A percentile compares a stretch with the other conserved stretches of the same genome.
These are phyloP conservation scores for Yamadazyma membranifaciens DNA, from an alignment of 1,139 yeast species.

Conservation along the genomic window DNA sequence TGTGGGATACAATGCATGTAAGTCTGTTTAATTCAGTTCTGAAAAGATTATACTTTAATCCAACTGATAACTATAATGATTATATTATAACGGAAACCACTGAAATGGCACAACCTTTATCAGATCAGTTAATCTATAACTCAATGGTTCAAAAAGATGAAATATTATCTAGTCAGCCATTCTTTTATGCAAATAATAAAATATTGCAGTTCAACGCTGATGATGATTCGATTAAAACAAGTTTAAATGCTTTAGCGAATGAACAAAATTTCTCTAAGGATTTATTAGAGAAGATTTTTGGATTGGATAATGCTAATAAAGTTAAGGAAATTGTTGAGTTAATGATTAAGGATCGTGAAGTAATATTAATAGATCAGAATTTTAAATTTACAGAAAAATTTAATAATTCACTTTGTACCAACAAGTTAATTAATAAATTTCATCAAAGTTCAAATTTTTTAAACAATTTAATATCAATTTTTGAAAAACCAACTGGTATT, in stretches of 20 bases:
- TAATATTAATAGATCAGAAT: constrained; percentile 49
- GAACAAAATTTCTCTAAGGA: constrained; percentile 45
- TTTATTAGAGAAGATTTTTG: constrained; percentile 42
- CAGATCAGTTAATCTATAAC: constrained; percentile 39
- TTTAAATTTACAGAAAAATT: constrained; percentile 62
- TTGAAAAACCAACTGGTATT: constrained; percentile 39
- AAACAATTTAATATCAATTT: constrained; percentile 34
- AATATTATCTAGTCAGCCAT: constrained; percentile 34
- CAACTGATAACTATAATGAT: constrained; percentile 26
- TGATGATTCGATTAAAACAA: constrained; percentile 17
- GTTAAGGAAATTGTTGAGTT: constrained; percentile 51
- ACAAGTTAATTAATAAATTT: constrained; percentile 39
- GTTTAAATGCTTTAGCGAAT: constrained; percentile 57
- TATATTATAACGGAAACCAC: constrained; percentile 24
- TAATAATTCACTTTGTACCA: constrained; percentile 35
- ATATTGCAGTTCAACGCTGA: constrained; percentile 7
- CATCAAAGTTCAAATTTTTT: constrained; percentile 46
- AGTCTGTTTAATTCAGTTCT: constrained; percentile 26
- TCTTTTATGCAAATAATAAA: constrained; percentile 20
- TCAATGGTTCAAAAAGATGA: constrained; percentile 60
- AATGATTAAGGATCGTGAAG: constrained; percentile 53
- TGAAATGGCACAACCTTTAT: constrained; percentile 26
- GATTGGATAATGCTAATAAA: constrained; percentile 36
- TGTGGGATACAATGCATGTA: constrained; percentile 58
- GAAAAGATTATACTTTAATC: constrained; percentile 29